These are phyloP conservation scores for Drechmeria coniospora DNA, from an alignment of 2,329 filamentous ascomycete genomes.

Conservation along the genomic window DNA sequence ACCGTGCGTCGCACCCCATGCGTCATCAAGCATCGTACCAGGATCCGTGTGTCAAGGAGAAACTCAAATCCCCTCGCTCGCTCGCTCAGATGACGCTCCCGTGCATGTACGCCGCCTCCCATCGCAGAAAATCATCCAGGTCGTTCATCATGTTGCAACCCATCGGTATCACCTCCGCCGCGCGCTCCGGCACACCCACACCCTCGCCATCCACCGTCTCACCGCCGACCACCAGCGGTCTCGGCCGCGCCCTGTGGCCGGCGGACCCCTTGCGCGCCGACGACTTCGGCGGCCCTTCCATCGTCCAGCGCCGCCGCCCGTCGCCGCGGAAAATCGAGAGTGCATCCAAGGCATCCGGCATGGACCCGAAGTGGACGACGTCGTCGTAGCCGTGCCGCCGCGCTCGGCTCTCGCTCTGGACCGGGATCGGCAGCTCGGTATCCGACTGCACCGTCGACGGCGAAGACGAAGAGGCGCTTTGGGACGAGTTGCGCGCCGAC, in stretches of 20 bases:
- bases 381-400: too few species aligned
- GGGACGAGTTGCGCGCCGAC: conserved; percentile 7
- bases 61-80: too few species aligned
- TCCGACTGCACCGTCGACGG: conserved; percentile 16
- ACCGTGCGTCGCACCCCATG: too few species aligned
- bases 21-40: too few species aligned
- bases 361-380: too few species aligned
- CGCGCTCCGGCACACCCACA: conserved; percentile 5
- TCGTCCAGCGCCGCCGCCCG: background rate
- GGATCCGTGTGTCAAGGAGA: too few species aligned
- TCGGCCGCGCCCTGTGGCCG: conserved; percentile 19
- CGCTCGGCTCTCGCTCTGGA: conserved; percentile 12
- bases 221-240: conserved; percentile 27
- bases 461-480: conserved; percentile 11
- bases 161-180: conserved; percentile 34
- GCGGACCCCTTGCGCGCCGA: conserved; percentile 21
- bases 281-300: conserved; percentile 12
- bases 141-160: conserved; percentile 45
- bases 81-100: conserved; percentile 13
- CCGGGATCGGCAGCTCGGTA: conserved; percentile 22
- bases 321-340: conserved; percentile 16
- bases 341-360: too few species aligned
- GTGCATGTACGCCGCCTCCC: conserved; percentile 38
- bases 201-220: too few species aligned
- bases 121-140: conserved; percentile 40